Percentiles rank a stretch among this genome's conserved stretches.
Conservation (phyloP, 371 early-diverging fungal species). For the Blyttiomyces sp. region DNA sequence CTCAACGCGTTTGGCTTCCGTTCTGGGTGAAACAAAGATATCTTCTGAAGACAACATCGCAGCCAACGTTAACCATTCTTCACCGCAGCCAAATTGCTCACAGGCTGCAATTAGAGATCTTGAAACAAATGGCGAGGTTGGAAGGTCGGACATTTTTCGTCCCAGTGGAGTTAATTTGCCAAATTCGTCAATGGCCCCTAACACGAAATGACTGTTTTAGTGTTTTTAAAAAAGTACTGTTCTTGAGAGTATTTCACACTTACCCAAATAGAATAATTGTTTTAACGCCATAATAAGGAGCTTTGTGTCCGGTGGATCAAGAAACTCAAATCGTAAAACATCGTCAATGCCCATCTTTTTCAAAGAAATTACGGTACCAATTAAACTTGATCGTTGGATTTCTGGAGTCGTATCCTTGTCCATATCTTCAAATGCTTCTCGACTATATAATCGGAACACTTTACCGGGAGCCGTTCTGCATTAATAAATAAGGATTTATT, state of each 20-base stretch:
- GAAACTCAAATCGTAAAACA: constrained; percentile 57
- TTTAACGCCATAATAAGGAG: constrained; percentile 37
- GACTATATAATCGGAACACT: constrained; percentile 63
- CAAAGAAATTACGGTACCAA: constrained; percentile 48
- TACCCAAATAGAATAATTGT: constrained; percentile 47
- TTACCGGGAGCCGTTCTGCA: constrained; percentile 57
- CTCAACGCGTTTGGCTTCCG: constrained; percentile 20
- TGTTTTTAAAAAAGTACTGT: constrained; percentile 1
- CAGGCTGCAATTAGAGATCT: constrained; percentile 43
- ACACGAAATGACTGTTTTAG: too few relatives aligned
- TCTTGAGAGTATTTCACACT: too few relatives aligned
- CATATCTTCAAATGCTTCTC: constrained; percentile 49
- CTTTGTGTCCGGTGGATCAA: constrained; percentile 54
- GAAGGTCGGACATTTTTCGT: constrained; percentile 48
- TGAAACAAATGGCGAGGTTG: constrained; percentile 52
- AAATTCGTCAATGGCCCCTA: constrained; percentile 51
- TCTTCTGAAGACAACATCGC: constrained; percentile 53
- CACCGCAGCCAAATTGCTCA: constrained; percentile 36
- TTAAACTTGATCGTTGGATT: constrained; percentile 53
- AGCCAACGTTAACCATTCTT: constrained; percentile 44
- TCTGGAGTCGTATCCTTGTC: constrained; percentile 51
- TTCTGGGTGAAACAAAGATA: constrained; percentile 33
- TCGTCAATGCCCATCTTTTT: constrained; percentile 53
- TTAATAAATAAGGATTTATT: not conserved
- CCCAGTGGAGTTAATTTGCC: constrained; percentile 57